A percentile compares a stretch with the other conserved stretches of the same genome.
phyloP scores from a whole-genome alignment of 1,284 basidiomycete genomes.

The Rhodotorula sp. region DNA sequence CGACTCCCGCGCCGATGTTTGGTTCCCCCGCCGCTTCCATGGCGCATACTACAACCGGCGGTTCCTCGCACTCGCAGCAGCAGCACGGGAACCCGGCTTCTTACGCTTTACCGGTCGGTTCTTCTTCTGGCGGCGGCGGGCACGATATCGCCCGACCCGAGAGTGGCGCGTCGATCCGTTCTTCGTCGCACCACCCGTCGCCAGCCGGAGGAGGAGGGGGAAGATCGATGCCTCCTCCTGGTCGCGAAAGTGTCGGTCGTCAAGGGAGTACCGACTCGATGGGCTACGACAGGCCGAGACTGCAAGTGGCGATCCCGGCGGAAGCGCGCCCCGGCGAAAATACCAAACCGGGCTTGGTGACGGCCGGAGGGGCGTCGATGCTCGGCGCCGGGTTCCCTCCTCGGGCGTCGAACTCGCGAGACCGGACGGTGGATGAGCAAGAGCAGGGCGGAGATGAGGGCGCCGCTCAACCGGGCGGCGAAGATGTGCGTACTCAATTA shows the following conservation, averaged over 20 bases:
- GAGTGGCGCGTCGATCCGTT: neutral
- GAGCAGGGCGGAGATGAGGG: neutral
- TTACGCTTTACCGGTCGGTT: neutral
- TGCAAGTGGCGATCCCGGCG: slow-evolving; percentile 30
- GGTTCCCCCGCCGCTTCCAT: slow-evolving; percentile 3
- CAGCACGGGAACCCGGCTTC: neutral
- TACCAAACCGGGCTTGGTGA: slow-evolving; percentile 19
- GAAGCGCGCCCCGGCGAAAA: neutral
- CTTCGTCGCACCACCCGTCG: neutral
- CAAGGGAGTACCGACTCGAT: slow-evolving; percentile 13
- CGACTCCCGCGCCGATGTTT: slow-evolving; percentile 12
- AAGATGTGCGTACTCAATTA: slow-evolving; percentile 5
- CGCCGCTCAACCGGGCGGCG: neutral
- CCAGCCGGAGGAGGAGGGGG: neutral
- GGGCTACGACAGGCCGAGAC: slow-evolving; percentile 23
- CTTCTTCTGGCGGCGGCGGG: neutral
- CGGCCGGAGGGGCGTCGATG: slow-evolving; percentile 19
- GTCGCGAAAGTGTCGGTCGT: neutral
- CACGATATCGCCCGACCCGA: neutral
- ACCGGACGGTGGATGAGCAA: neutral
- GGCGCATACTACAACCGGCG: neutral
- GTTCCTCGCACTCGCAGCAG: neutral
- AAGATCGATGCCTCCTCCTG: neutral
- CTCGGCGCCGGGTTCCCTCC: slow-evolving; percentile 14
- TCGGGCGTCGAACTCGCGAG: neutral